Evolutionary conservation across 257 asterid species (phyloP).

Genomic region (Craterostigma plantagineum): DNA sequence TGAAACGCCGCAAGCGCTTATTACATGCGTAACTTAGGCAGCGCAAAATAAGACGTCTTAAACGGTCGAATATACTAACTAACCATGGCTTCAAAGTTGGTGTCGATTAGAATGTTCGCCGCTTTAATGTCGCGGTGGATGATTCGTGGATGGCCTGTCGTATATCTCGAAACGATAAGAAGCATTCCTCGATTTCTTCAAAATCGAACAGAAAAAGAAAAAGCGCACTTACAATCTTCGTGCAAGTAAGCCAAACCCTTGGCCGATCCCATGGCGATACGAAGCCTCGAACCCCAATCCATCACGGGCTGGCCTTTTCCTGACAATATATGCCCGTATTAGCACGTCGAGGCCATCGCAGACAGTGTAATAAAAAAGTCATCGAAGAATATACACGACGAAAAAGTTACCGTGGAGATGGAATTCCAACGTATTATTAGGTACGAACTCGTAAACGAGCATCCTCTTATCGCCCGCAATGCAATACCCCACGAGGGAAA

Average conservation of each 20-base stretch:
- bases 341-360: too few species aligned
- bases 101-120: constrained; percentile 20
- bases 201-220: background rate
- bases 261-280: constrained; percentile 61
- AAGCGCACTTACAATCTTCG: constrained; percentile 45
- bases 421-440: constrained; percentile 45
- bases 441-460: constrained; percentile 54
- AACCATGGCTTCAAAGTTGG: constrained; percentile 22
- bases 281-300: constrained; percentile 47
- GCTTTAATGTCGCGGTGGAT: constrained; percentile 24
- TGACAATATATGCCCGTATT: constrained; percentile 4
- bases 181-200: background rate
- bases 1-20: constrained; percentile 9
- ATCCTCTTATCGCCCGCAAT: constrained; percentile 36
- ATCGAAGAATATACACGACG: background rate
- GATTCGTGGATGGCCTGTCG: constrained; percentile 19
- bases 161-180: background rate
- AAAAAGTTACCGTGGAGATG: constrained; percentile 52
- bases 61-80: background rate
- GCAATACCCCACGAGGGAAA: constrained; percentile 61
- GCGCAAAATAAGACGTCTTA: background rate
- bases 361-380: background rate
- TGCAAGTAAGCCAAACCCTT: constrained; percentile 59
- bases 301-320: constrained; percentile 41
- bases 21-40: background rate